Evolutionary conservation across 2,329 filamentous ascomycete species (phyloP).

Genomic region (Colletotrichum scovillei): DNA sequence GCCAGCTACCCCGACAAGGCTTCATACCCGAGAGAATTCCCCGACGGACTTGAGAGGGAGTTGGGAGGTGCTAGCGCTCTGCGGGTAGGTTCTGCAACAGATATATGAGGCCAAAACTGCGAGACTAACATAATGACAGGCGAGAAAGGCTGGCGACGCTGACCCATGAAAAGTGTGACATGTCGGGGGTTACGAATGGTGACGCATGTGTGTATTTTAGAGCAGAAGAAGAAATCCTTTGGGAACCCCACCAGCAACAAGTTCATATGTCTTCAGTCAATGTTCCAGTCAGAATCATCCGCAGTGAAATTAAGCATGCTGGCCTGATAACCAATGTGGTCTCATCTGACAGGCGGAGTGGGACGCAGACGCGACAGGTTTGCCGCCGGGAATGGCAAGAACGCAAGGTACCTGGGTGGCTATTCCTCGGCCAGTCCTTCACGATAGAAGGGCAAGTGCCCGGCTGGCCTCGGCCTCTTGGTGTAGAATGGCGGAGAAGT

Average conservation of each 20-base stretch:
- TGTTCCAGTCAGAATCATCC: not conserved
- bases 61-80: constrained; percentile 76
- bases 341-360: not conserved
- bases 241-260: constrained; percentile 23
- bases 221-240: constrained; percentile 34
- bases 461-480: not conserved
- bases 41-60: constrained; percentile 78
- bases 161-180: constrained; percentile 55
- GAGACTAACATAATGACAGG: constrained; percentile 47
- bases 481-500: too few relatives aligned
- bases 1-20: constrained; percentile 78
- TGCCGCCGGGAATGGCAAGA: not conserved
- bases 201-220: constrained; percentile 34
- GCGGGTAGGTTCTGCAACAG: constrained; percentile 64
- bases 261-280: constrained; percentile 22
- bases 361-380: not conserved
- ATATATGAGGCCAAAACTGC: not conserved
- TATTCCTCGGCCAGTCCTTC: not conserved
- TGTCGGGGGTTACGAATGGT: constrained; percentile 11
- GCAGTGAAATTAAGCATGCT: not conserved
- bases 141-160: constrained; percentile 65
- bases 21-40: constrained; percentile 76
- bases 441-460: not conserved
- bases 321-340: not conserved
- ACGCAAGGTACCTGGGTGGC: not conserved